Base-by-base conservation (phyloP, 768 basidiomycete genomes). In the Tylopilus balloui region DNA sequence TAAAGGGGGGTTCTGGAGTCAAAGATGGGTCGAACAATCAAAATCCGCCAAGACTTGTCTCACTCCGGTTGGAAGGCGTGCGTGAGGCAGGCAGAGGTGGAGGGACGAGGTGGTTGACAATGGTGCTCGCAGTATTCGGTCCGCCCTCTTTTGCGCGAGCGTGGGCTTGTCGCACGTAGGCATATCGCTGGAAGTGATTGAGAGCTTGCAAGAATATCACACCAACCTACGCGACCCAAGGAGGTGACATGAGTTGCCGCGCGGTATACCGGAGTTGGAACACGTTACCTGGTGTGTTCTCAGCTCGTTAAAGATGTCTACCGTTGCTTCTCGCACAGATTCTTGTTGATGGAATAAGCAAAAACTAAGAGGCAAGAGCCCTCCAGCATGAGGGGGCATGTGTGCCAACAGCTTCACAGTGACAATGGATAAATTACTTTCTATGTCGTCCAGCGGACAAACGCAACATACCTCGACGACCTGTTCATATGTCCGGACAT, bases 271-370 rank as follows among this genome's bases (percentile, higher is more conserved):
- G n/a, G 5, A 43, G 3, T 39, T 4, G 35, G 34, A 52, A 37
- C 40, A 38, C 69, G 83, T 58, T 64, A 95, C 94, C 17, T 89
- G 80, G 61, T 84, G 84, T 21, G 73, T 68, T 40, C 91, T 81
- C 31, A 98, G 63, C 52, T 84, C 81, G 61, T 90, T 85, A 56
- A 98, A 83, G 41, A 96, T 73, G 50, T 92, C 88, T 27, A 97
- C 80, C 0, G 91, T 88, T 14, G 79, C 74, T 25, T 91, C 86
- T 20, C 91, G 81, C 28, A 93, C 79, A 7, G 72, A 59, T 55
- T 91, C 81, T 42, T 79, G 77, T 47, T 90, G 89, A 69, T 98
- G 95, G 71, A 97, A 96, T 6, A 97, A 72, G 10, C 90, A 87
- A 64, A 96, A 93, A 28, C 86, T 85, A 31, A 98, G 73, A 21